Evolutionary conservation across 306 rosid genomes (phyloP), one percentile per base, ranked within the genome.

Genomic region (Pyrus bretschneideri): DNA sequence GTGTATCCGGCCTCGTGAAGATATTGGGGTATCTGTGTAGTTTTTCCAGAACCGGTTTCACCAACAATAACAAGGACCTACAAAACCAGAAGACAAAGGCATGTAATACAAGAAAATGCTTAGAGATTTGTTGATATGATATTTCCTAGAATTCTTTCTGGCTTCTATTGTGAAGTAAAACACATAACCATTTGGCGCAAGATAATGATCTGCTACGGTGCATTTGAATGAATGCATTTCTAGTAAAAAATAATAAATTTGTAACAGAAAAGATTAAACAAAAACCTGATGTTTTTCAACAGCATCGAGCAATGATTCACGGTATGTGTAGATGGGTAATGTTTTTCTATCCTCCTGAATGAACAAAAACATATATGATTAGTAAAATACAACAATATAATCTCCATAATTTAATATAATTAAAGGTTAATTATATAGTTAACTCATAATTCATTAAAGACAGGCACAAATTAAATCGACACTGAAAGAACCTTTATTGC

Each of bases 21-120:
- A 89, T 95, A 95, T 74, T 95, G 99, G 46, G 97, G 99, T 81
- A 95, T 92, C 85, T 95, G 99, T 11, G 97, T 90, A 4, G 97
- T 95, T 83, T 95, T 95, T 69, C 99, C 99, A 4, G 99, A 95
- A 85, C 99, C 99, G 14, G 99, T 95, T 89, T 95, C 99, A 71
- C 97, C 97, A 71, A 95, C 97, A 67, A 95, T 95, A 61, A 95
- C 92, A 33, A 33, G 38, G 69, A 95, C 97, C 98, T 91, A 87
- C 21, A 74, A 80, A 60, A 55, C 61, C 44, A 81, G 12, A 70
- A 79, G 51, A 25, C 67, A 54, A 75, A 4, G 35, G 17, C 64
- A 40, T 44, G 65, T 70, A 22, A 55, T 13, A 30, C 57, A 33
- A 60, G 15, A 29, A 66, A 72, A 66, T 46, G 60, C 70, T 71